Evolutionary conservation across 495 filamentous ascomycete species (phyloP), one percentile per base, ranked within the genome.

Genomic region (Aspergillus ellipticus): DNA sequence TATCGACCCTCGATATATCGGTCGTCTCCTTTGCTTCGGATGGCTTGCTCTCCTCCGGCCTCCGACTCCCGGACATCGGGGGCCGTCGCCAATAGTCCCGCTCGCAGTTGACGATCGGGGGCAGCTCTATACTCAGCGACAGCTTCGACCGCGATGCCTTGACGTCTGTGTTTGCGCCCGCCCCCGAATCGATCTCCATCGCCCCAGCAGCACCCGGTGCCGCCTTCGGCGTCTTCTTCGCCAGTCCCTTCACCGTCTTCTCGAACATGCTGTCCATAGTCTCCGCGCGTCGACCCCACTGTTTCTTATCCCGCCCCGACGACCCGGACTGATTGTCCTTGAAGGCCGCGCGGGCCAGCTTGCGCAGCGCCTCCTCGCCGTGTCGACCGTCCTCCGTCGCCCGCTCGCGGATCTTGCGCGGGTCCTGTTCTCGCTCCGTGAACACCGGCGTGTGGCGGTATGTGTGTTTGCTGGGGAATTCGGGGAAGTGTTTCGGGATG

Each of bases 321-420:
- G 71, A 63, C 11, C 64, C 69, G 10, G 63, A 62, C 31, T 74
- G 71, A 22, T 71, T 77, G 28, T 77, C 71, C 55, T 75, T 73
- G 62, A 69, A 73, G 17, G 76, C 75, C 10, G 79, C 78, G 24
- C 75, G 69, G 37, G 87, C 81, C 43, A 92, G 71, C 60, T 83
- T 85, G 37, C 89, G 76, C 51, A 92, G 64, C 19, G 87, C 87
- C 57, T 89, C 82, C 71, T 92, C 89, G 2, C 85, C 89, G 54
- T 87, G 71, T 26, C 88, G 75, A 19, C 88, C 87, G 60, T 89
- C 85, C 65, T 88, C 81, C 4, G 87, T 88, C 3, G 87, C 87
- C 22, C 75, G 79, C 65, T 92, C 89, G 13, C 89, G 76, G 50
- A 92, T 86, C 65, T 82, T 83, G 42, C 86, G 74, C 2, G 87